phyloP scores from a whole-genome alignment of 805 yeast genomes.

The Tanozyma kutaoensis region DNA sequence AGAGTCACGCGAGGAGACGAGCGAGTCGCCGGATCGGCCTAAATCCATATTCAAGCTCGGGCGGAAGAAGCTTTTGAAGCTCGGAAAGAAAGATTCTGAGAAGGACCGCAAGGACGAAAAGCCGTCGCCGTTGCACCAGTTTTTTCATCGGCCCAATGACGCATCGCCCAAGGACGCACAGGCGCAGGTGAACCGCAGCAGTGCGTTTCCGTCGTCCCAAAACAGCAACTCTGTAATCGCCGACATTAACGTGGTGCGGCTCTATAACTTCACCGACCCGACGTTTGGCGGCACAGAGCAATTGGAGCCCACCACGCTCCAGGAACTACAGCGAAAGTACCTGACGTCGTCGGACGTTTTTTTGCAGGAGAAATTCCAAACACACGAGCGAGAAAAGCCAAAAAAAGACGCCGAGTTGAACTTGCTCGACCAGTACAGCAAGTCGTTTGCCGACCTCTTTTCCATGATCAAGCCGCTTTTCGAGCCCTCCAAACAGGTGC shows the following conservation, averaged over 20 bases:
- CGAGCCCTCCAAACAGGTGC: slow-evolving; percentile 1
- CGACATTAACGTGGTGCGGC: slow-evolving; percentile 2
- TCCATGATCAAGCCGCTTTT: neutral
- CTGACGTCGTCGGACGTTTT: slow-evolving; percentile 6
- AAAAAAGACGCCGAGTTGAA: neutral
- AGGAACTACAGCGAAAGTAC: slow-evolving; percentile 5
- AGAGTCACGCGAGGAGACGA: slow-evolving; percentile 1
- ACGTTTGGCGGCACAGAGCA: slow-evolving; percentile 1
- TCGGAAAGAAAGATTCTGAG: neutral
- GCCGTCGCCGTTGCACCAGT: slow-evolving; percentile 1
- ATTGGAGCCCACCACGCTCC: slow-evolving; percentile 1
- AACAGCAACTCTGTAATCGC: slow-evolving; percentile 5
- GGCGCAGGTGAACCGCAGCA: neutral
- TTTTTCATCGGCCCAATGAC: slow-evolving; percentile 1
- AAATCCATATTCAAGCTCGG: slow-evolving; percentile 1
- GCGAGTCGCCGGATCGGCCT: too few relatives aligned
- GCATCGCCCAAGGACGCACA: slow-evolving; percentile 1
- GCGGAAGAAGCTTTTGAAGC: slow-evolving; percentile 2
- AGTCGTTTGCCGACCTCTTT: neutral
- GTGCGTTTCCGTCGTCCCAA: slow-evolving; percentile 3
- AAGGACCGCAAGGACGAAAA: slow-evolving; percentile 1
- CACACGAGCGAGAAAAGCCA: slow-evolving; percentile 1
- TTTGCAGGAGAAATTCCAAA: slow-evolving; percentile 4
- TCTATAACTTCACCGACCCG: slow-evolving; percentile 4
- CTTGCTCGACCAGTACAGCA: neutral